Base-by-base conservation (phyloP, 495 filamentous ascomycete species). In the Filosporella fistucella region DNA sequence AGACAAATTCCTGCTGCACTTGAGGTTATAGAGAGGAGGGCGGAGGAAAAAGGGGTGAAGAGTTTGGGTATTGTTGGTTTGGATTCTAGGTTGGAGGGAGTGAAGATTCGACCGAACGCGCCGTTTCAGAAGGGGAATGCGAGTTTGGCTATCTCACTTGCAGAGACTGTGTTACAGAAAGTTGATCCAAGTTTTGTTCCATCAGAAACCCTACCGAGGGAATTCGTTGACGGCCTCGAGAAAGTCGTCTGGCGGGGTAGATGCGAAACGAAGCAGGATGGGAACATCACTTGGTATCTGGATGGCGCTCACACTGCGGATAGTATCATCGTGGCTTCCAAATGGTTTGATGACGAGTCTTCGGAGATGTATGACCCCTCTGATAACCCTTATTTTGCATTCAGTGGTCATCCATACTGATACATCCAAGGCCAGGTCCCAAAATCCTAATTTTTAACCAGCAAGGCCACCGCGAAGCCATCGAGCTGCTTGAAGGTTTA, bases 391-490 rank as follows among this genome's bases (percentile, higher is more conserved):
- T 10, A 14, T 26, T 35, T 23, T 6, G n/a, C 22, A 6, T 12
- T 42, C 18, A 37, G 23, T 28, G 20, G 13, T 12, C 18, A 34
- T 44, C 28, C 25, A 11, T 6, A 32, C 22, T 11, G n/a, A n/a
- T n/a, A n/a, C n/a, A n/a, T 4, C 5, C 20, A 23, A 63, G 54
- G 24, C 13, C 55, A 4, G 66, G 67, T 0, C 63, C 63, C 9
- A 74, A 82, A n/a, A 80, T 90, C 42, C 69, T 98, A 44, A 81
- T 98, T 41, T 98, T 97, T 76, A 98, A 98, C 66, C 93, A 98
- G 58, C 91, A 96, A 60, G 89, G 84, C 10, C 83, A 91, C 14
- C 76, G 85, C 42, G 88, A 90, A n/a, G 84, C 85, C 9, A 65
- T 75, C 11, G 74, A 80, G 1, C 81, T 94, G 16, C 76, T 91